A percentile compares a stretch with the other conserved stretches of the same genome.
Conservation (phyloP, 345 rosid genomes). For the Melaleuca alternifolia region DNA sequence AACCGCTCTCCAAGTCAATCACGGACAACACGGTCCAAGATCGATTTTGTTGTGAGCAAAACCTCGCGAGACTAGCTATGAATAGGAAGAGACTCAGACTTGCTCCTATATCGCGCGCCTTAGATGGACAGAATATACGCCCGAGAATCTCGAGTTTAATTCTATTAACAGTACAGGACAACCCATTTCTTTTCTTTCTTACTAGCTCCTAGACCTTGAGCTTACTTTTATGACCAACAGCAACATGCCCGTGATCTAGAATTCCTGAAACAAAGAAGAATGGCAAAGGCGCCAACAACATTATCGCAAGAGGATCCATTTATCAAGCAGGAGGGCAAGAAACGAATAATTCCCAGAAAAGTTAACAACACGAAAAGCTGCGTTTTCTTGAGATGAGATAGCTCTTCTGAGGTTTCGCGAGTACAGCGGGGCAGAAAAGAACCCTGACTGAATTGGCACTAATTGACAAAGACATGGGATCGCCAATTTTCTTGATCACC, state of each 20-base stretch:
- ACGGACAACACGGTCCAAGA: neutral
- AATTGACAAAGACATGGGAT: neutral
- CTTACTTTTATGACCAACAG: neutral
- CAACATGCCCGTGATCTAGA: neutral
- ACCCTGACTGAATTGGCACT: neutral
- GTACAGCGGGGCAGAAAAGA: neutral
- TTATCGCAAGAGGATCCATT: neutral
- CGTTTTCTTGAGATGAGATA: neutral
- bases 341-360: neutral
- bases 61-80: neutral
- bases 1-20: neutral
- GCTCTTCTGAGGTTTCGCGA: neutral
- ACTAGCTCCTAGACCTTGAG: neutral
- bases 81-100: neutral
- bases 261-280: neutral
- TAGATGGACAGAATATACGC: neutral
- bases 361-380: neutral
- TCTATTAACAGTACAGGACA: neutral
- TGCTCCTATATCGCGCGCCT: neutral
- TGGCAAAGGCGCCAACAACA: neutral
- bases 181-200: neutral
- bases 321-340: neutral
- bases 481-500: neutral
- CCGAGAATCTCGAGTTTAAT: neutral
- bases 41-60: neutral